Evolutionary conservation across 2,329 filamentous ascomycete genomes (phyloP).

Genomic region (Aspergillus unguis): DNA sequence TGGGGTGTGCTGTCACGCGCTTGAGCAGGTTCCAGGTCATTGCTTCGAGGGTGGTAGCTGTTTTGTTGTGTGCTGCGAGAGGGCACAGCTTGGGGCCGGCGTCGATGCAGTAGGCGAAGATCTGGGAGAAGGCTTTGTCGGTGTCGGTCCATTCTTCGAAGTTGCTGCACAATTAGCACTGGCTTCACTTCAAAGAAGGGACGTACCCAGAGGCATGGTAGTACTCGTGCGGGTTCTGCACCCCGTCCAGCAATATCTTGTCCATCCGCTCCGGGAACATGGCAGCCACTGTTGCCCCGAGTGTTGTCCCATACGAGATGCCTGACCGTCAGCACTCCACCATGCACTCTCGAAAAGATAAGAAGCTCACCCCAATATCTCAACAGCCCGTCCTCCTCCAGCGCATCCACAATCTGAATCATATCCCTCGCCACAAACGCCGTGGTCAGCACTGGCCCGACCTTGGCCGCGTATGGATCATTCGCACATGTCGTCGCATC

Average conservation of each 20-base stretch:
- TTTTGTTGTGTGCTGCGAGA: slow-evolving; percentile 3
- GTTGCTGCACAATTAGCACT: slow-evolving; percentile 1
- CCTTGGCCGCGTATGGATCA: not conserved
- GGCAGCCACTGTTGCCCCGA: slow-evolving; percentile 10
- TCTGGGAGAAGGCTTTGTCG: slow-evolving; percentile 6
- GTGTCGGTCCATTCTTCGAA: slow-evolving; percentile 3
- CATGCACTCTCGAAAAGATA: too few species aligned
- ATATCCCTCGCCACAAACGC: slow-evolving; percentile 13
- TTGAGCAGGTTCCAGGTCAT: not conserved
- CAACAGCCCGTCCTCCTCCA: slow-evolving; percentile 8
- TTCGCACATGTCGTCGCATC: slow-evolving; percentile 7
- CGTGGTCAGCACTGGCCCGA: slow-evolving; percentile 9
- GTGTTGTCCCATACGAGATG: slow-evolving; percentile 12
- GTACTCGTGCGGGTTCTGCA: slow-evolving; percentile 11
- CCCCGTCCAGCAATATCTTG: slow-evolving; percentile 9
- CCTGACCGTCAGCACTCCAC: not conserved
- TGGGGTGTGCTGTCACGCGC: not conserved
- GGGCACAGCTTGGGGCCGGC: slow-evolving; percentile 9
- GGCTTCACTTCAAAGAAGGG: not conserved
- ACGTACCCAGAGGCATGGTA: slow-evolving; percentile 9
- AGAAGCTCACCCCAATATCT: slow-evolving; percentile 12
- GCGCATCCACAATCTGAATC: slow-evolving; percentile 11
- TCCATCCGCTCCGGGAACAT: slow-evolving; percentile 15
- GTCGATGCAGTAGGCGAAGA: slow-evolving; percentile 8
- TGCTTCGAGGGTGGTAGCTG: slow-evolving; percentile 7